A percentile compares a stretch with the other conserved stretches of the same genome.
phyloP scores from a whole-genome alignment of 2,329 filamentous ascomycete species.

The Cryphonectria nitschkei region DNA sequence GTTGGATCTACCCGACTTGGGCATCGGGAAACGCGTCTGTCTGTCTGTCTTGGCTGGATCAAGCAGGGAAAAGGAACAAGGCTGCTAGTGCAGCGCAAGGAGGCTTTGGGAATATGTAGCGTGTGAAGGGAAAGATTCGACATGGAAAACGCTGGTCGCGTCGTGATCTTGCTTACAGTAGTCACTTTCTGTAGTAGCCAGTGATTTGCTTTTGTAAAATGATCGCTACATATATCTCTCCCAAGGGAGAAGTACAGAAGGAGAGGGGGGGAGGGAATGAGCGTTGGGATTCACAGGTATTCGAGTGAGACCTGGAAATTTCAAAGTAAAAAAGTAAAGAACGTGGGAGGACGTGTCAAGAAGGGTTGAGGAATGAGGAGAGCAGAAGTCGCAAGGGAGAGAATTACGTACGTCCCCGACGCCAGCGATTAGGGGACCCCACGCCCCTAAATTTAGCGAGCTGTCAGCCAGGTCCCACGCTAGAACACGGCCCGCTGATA shows the following conservation, averaged over 20 bases:
- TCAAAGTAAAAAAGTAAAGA: neutral
- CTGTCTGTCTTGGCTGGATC: neutral
- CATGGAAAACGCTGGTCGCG: neutral
- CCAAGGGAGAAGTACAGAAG: neutral
- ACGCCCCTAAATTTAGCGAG: constrained; percentile 15
- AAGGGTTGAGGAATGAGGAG: neutral
- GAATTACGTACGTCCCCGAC: constrained; percentile 5
- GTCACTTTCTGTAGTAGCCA: neutral
- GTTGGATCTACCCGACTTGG: neutral
- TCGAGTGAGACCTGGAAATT: neutral
- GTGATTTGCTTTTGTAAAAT: neutral
- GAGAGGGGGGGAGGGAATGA: neutral
- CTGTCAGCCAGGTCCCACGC: constrained; percentile 7
- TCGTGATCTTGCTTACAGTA: neutral
- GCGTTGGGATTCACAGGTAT: neutral
- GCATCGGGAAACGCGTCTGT: constrained; percentile 2
- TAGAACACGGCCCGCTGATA: neutral
- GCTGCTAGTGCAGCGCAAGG: neutral
- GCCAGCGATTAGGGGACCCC: neutral
- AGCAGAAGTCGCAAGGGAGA: neutral
- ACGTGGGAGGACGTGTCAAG: constrained; percentile 9
- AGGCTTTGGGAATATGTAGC: neutral
- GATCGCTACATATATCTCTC: neutral
- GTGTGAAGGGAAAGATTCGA: neutral
- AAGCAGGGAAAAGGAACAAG: neutral